These are phyloP conservation scores for Fusarium nygamai DNA, from an alignment of 2,329 filamentous ascomycete species.

Conservation along the genomic window DNA sequence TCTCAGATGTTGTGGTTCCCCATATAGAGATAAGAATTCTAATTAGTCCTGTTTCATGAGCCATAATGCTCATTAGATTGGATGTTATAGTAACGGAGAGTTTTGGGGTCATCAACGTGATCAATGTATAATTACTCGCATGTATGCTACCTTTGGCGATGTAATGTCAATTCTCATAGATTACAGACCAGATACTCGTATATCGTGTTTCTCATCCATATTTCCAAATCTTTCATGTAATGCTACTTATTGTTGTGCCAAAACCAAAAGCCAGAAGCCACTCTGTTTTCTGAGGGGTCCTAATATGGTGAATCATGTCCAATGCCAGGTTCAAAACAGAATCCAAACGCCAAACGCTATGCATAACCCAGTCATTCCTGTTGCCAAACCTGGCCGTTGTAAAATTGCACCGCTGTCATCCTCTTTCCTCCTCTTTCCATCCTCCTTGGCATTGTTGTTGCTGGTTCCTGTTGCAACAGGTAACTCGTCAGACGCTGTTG, in stretches of 20 bases:
- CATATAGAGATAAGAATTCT: neutral
- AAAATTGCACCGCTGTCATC: constrained; percentile 36
- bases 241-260: neutral
- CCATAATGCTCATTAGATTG: neutral
- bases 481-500: constrained; percentile 33
- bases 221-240: neutral
- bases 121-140: neutral
- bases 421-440: constrained; percentile 35
- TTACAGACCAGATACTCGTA: neutral
- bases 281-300: neutral
- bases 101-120: neutral
- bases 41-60: neutral
- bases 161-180: neutral
- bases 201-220: neutral
- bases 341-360: constrained; percentile 55
- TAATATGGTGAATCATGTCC: neutral
- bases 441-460: constrained; percentile 27
- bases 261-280: neutral
- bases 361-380: constrained; percentile 44
- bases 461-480: constrained; percentile 43
- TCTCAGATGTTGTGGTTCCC: neutral
- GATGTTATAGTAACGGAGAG: neutral
- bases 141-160: neutral
- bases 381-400: constrained; percentile 22
- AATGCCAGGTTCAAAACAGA: constrained; percentile 40